These are phyloP conservation scores for Silene latifolia DNA, from an alignment of 148 eudicot genomes.

Conservation along the genomic window DNA sequence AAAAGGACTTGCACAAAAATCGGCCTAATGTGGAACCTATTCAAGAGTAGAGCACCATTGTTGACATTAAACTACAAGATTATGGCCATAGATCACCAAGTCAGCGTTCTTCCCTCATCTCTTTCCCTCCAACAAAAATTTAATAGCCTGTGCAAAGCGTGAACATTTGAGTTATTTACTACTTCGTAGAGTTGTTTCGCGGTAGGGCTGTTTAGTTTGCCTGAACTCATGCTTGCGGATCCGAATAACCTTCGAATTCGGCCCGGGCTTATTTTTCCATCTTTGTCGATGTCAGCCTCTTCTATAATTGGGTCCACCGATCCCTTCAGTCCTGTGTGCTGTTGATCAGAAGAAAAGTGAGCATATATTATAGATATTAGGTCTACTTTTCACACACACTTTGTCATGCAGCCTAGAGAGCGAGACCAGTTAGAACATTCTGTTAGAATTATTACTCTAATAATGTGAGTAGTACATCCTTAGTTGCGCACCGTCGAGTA, in stretches of 20 bases:
- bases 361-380: too few relatives aligned
- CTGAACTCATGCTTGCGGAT: slow-evolving; percentile 79
- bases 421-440: too few relatives aligned
- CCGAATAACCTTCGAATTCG: slow-evolving; percentile 85
- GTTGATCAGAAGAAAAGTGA: not conserved
- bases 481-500: too few relatives aligned
- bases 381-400: too few relatives aligned
- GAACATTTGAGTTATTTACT: slow-evolving; percentile 4
- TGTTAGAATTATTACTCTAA: too few relatives aligned
- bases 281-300: slow-evolving; percentile 92
- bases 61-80: not conserved
- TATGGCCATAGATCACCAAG: not conserved
- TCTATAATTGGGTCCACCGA: slow-evolving; percentile 86
- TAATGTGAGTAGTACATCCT: too few relatives aligned
- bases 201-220: slow-evolving; percentile 39
- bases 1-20: not conserved
- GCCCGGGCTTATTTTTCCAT: slow-evolving; percentile 80
- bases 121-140: not conserved
- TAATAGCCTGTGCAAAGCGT: not conserved
- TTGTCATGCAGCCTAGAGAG: too few relatives aligned
- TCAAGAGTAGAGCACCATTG: slow-evolving; percentile 1
- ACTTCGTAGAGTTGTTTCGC: slow-evolving; percentile 17
- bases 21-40: not conserved
- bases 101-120: not conserved
- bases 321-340: not conserved